phyloP scores from a whole-genome alignment of 2,329 filamentous ascomycete species.

The Aspergillus sojae region DNA sequence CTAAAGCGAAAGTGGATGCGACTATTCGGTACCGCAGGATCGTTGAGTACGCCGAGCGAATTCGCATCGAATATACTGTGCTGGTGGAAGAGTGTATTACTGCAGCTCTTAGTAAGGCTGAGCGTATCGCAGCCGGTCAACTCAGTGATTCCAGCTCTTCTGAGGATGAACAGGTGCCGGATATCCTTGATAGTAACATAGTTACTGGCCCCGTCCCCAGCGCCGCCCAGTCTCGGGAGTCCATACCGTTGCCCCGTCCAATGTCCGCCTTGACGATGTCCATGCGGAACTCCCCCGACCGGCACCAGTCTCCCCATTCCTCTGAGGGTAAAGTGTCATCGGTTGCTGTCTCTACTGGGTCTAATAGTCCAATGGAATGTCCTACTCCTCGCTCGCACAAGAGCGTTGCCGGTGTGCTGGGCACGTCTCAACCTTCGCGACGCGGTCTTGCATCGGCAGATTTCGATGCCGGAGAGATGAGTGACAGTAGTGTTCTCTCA shows the following conservation, averaged over 20 bases:
- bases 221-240: constrained; percentile 13
- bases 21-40: constrained; percentile 89
- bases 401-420: constrained; percentile 59
- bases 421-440: constrained; percentile 64
- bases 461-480: constrained; percentile 77
- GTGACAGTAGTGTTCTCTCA: constrained; percentile 85
- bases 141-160: constrained; percentile 75
- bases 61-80: constrained; percentile 89
- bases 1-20: constrained; percentile 87
- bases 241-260: constrained; percentile 22
- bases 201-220: constrained; percentile 13
- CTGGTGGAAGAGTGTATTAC: constrained; percentile 95
- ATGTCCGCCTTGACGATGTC: constrained; percentile 59
- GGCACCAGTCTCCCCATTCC: constrained; percentile 46
- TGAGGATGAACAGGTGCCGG: constrained; percentile 56
- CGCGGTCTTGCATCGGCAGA: constrained; percentile 79
- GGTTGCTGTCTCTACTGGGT: constrained; percentile 74
- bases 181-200: constrained; percentile 23
- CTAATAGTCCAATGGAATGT: constrained; percentile 87
- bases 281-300: constrained; percentile 57
- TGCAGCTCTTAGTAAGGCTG: constrained; percentile 85
- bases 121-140: constrained; percentile 81
- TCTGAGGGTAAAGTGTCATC: constrained; percentile 60
- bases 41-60: constrained; percentile 93
- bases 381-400: constrained; percentile 86